Evolutionary conservation across 805 yeast species (phyloP).

Genomic region (Starmera dryadoides): DNA sequence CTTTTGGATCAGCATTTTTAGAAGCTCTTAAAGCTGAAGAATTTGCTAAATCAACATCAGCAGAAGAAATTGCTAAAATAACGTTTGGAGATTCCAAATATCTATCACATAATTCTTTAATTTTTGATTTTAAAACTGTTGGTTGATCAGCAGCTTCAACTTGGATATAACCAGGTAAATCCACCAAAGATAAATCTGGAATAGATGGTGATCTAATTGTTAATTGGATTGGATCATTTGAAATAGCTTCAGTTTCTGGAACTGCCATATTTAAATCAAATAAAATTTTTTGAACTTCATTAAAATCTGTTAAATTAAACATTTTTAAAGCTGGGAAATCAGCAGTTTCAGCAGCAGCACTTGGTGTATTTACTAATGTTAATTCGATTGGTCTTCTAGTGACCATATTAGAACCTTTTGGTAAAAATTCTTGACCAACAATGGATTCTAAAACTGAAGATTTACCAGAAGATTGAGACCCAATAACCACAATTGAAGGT

Average conservation of each 20-base stretch:
- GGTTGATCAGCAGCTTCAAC: slow-evolving; percentile 98
- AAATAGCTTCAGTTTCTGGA: slow-evolving; percentile 76
- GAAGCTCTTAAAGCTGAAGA: slow-evolving; percentile 92
- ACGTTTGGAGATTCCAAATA: slow-evolving; percentile 90
- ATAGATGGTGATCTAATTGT: slow-evolving; percentile 85
- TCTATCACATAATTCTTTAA: slow-evolving; percentile 72
- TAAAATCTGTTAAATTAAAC: slow-evolving; percentile 78
- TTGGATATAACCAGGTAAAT: slow-evolving; percentile 96
- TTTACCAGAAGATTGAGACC: slow-evolving; percentile 96
- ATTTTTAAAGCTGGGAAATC: slow-evolving; percentile 88
- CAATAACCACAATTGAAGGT: slow-evolving; percentile 94
- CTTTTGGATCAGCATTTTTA: slow-evolving; percentile 82
- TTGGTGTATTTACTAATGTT: slow-evolving; percentile 84
- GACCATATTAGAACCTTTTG: slow-evolving; percentile 97
- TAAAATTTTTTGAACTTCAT: slow-evolving; percentile 80
- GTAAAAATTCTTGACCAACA: slow-evolving; percentile 96
- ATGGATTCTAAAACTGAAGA: slow-evolving; percentile 93
- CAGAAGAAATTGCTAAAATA: slow-evolving; percentile 92
- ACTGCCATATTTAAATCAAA: slow-evolving; percentile 90
- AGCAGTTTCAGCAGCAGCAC: slow-evolving; percentile 73
- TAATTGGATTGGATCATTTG: slow-evolving; percentile 89
- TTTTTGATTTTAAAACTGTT: slow-evolving; percentile 66
- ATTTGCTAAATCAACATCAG: slow-evolving; percentile 96
- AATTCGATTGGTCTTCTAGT: slow-evolving; percentile 96
- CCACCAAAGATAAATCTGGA: slow-evolving; percentile 90